phyloP scores from a whole-genome alignment of 1,284 basidiomycete genomes.

The Phylloboletellus chloephorus region DNA sequence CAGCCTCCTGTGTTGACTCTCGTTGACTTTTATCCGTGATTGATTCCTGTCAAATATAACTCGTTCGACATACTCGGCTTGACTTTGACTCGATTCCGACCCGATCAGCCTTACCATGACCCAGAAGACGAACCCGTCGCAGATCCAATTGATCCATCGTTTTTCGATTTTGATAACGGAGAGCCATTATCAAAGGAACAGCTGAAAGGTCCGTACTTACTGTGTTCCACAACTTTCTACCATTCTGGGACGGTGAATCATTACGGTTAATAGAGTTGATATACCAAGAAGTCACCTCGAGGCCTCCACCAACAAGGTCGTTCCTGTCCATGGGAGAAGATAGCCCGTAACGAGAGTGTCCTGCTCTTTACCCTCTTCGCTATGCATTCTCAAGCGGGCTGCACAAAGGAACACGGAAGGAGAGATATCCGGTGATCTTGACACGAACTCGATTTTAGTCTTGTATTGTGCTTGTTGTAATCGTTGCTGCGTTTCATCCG shows the following conservation, averaged over 20 bases:
- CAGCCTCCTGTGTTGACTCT: background rate
- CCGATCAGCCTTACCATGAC: conserved; percentile 81
- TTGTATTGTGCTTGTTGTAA: conserved; percentile 7
- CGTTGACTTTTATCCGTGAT: no score
- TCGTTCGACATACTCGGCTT: no score
- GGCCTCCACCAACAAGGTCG: conserved; percentile 13
- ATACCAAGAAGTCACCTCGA: conserved; percentile 26
- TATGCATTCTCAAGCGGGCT: background rate
- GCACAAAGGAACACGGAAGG: background rate
- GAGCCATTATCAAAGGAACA: conserved; percentile 61
- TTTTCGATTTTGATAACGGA: conserved; percentile 86
- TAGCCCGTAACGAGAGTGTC: conserved; percentile 4
- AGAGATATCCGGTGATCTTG: background rate
- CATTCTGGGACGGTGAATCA: background rate
- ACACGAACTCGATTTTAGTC: background rate
- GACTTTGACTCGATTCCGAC: no score
- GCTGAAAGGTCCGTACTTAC: conserved; percentile 52
- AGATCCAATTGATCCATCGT: conserved; percentile 73
- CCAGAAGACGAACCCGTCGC: conserved; percentile 83
- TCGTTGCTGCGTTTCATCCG: conserved; percentile 7
- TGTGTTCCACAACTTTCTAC: background rate
- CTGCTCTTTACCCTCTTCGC: background rate
- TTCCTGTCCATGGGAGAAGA: conserved; percentile 18
- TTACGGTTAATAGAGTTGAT: conserved; percentile 21
- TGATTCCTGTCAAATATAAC: no score